A percentile compares a stretch with the other conserved stretches of the same genome.
Conservation (phyloP, 345 rosid genomes). For the Lepidium africanum region DNA sequence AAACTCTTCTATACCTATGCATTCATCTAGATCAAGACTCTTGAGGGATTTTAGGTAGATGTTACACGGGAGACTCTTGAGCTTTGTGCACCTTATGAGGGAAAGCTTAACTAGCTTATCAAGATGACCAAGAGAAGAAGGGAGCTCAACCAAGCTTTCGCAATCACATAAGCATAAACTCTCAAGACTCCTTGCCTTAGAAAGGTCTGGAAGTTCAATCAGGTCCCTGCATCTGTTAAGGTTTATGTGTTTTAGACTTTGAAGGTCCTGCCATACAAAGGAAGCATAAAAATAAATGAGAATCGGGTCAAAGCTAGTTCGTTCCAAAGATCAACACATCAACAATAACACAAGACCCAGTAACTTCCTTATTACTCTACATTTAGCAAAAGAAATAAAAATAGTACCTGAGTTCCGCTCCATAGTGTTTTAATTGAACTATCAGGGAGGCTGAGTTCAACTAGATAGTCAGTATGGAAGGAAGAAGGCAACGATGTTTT, state of each 20-base stretch:
- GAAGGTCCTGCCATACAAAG: constrained; percentile 13
- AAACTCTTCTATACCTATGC: constrained; percentile 14
- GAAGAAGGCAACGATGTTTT: constrained; percentile 2
- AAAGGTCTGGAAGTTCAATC: constrained; percentile 15
- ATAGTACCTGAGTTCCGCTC: constrained; percentile 9
- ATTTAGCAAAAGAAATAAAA: not conserved
- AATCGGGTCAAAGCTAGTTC: not conserved
- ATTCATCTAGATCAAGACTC: constrained; percentile 1
- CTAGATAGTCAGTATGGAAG: not conserved
- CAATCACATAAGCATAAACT: not conserved
- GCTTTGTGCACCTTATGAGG: constrained; percentile 3
- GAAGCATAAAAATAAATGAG: not conserved
- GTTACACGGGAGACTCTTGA: constrained; percentile 9
- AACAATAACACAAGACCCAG: not conserved
- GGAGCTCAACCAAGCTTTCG: constrained; percentile 18
- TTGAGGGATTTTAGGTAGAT: not conserved
- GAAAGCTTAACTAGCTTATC: constrained; percentile 11
- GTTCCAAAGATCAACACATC: not conserved
- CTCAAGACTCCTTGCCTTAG: constrained; percentile 14
- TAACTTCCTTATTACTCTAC: not conserved
- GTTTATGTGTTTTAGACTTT: constrained; percentile 1
- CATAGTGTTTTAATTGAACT: constrained; percentile 12
- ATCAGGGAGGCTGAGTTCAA: constrained; percentile 10
- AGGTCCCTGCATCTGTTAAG: constrained; percentile 16
- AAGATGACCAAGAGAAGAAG: constrained; percentile 7